phyloP scores from a whole-genome alignment of 2,329 filamentous ascomycete species.

The Fusarium cyanostomum region DNA sequence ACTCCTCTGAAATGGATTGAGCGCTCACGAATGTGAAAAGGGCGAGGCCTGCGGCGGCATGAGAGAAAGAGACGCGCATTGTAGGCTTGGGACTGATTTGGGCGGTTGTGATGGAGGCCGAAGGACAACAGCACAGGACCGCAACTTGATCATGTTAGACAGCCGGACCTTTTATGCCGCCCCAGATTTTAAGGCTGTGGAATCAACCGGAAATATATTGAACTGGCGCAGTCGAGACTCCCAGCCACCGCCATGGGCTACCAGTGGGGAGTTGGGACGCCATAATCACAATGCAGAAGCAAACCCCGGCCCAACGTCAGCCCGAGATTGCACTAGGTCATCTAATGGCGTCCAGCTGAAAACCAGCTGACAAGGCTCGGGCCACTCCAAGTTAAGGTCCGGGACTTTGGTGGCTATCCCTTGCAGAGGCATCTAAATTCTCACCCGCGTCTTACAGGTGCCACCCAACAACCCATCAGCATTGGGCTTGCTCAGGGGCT shows the following conservation, averaged over 20 bases:
- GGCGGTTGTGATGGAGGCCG: too few relatives aligned
- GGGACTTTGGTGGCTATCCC: not conserved
- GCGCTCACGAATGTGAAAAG: constrained; percentile 8
- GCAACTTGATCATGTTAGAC: not conserved
- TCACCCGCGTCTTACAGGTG: not conserved
- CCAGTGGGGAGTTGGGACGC: not conserved
- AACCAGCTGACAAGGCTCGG: not conserved
- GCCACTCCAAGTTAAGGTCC: not conserved
- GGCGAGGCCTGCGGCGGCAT: not conserved
- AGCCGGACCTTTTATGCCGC: not conserved
- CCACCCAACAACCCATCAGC: not conserved
- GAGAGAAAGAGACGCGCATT: constrained; percentile 10
- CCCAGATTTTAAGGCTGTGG: not conserved
- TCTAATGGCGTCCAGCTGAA: constrained; percentile 18
- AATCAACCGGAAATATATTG: not conserved
- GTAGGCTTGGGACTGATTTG: not conserved
- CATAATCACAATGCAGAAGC: not conserved
- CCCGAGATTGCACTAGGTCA: not conserved
- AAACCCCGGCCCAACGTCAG: not conserved
- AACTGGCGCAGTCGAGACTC: not conserved
- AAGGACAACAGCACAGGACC: not conserved
- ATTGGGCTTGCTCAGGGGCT: constrained; percentile 1
- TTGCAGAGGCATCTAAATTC: constrained; percentile 13
- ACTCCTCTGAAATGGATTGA: constrained; percentile 16
- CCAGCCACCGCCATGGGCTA: constrained; percentile 8